A percentile compares a stretch with the other conserved stretches of the same genome.
These are phyloP conservation scores for Populus simonii DNA, from an alignment of 345 rosid species.

Conservation along the genomic window DNA sequence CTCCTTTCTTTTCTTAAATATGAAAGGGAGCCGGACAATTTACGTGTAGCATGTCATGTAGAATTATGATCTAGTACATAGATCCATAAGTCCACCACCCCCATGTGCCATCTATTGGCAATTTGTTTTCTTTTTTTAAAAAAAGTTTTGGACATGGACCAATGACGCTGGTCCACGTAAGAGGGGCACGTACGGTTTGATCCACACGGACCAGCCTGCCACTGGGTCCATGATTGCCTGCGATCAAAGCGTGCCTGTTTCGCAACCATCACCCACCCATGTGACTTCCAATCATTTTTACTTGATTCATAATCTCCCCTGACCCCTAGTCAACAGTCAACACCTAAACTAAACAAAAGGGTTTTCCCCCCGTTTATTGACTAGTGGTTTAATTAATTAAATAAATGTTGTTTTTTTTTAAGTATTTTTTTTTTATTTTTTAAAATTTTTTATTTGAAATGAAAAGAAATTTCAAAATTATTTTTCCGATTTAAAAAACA, in stretches of 20 bases:
- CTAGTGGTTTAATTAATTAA: background rate
- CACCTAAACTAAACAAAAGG: background rate
- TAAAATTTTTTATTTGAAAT: too few species aligned
- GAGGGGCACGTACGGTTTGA: background rate
- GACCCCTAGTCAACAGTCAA: constrained; percentile 7
- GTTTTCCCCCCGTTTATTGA: background rate
- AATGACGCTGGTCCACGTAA: background rate
- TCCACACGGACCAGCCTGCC: background rate
- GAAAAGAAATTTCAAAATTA: too few species aligned
- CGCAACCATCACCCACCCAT: constrained; percentile 17
- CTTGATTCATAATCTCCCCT: background rate
- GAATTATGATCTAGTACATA: background rate
- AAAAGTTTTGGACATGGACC: constrained; percentile 1
- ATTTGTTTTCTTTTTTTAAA: background rate
- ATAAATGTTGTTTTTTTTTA: too few species aligned
- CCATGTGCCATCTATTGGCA: too few species aligned
- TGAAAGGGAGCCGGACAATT: background rate
- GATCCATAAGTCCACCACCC: too few species aligned
- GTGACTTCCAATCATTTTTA: constrained; percentile 31
- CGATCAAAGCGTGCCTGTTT: constrained; percentile 8
- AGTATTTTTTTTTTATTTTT: too few species aligned
- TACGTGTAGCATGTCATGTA: background rate
- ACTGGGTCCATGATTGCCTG: constrained; percentile 12
- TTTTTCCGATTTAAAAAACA: too few species aligned
- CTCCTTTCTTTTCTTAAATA: background rate